phyloP scores from a whole-genome alignment of 164 flowering plant genomes.

The Dillenia suffruticosa region DNA sequence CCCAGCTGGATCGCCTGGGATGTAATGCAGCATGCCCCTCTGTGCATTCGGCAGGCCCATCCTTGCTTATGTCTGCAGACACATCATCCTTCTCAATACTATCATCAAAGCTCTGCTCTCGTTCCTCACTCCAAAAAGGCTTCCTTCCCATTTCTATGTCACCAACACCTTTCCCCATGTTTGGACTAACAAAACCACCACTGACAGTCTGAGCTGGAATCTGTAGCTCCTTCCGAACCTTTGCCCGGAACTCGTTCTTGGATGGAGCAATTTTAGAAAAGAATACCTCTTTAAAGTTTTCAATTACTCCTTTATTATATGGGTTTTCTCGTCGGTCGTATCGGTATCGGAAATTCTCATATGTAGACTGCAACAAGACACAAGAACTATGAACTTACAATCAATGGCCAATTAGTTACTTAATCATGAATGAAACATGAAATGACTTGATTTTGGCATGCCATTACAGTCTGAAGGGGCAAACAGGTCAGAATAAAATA shows the following conservation, averaged over 20 bases:
- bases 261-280: conserved; percentile 55
- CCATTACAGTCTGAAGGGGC: background rate
- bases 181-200: too few relatives aligned
- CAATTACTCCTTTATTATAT: conserved; percentile 40
- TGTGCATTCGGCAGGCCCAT: conserved; percentile 31
- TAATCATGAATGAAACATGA: too few relatives aligned
- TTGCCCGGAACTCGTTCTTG: conserved; percentile 48
- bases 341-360: conserved; percentile 71
- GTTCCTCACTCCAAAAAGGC: conserved; percentile 46
- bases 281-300: conserved; percentile 48
- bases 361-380: conserved; percentile 61
- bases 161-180: too few relatives aligned
- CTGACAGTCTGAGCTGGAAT: too few relatives aligned
- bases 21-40: conserved; percentile 43
- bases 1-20: conserved; percentile 63
- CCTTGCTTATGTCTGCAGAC: conserved; percentile 41
- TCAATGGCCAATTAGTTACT: too few relatives aligned
- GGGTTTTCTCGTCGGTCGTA: conserved; percentile 68
- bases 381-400: too few relatives aligned
- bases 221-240: conserved; percentile 22
- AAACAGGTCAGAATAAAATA: background rate
- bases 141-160: conserved; percentile 61
- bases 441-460: too few relatives aligned
- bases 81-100: conserved; percentile 33
- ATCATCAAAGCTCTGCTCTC: conserved; percentile 32